Conservation (phyloP, 441 rosid genomes). For the Gossypium laxum region DNA sequence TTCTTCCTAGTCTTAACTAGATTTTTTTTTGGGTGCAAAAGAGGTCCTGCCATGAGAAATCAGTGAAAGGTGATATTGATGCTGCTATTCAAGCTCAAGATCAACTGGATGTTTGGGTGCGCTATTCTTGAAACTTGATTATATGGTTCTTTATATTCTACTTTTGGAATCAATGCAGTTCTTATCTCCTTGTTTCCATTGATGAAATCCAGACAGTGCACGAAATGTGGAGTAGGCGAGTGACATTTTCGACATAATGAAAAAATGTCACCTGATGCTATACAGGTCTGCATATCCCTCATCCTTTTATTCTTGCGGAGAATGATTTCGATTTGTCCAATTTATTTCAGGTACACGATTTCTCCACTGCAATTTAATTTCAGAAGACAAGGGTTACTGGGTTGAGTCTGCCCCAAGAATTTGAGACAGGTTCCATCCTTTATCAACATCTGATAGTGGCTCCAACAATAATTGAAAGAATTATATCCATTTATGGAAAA, state of each 20-base stretch:
- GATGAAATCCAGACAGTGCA: background rate
- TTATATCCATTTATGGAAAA: background rate
- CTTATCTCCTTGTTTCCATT: background rate
- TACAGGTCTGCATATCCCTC: background rate
- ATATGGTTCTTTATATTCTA: background rate
- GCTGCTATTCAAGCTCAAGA: background rate
- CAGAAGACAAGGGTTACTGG: background rate
- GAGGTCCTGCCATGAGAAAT: background rate
- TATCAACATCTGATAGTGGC: background rate
- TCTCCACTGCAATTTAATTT: background rate
- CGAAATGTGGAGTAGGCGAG: background rate
- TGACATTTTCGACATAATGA: background rate
- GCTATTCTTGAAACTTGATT: background rate
- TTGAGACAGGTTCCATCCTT: background rate
- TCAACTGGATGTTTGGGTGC: background rate
- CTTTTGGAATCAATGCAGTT: background rate
- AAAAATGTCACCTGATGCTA: background rate
- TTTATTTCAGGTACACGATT: background rate
- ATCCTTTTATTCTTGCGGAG: background rate
- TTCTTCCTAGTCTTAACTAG: background rate
- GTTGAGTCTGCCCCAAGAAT: background rate
- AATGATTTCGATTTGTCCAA: background rate
- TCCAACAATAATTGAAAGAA: conserved; percentile 1
- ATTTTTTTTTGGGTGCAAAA: background rate
- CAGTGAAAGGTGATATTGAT: background rate